Percentiles rank a stretch among this genome's conserved stretches.
These are phyloP conservation scores for Perkinsus olseni DNA, from an alignment of 169 alveolate genomes.

Conservation along the genomic window DNA sequence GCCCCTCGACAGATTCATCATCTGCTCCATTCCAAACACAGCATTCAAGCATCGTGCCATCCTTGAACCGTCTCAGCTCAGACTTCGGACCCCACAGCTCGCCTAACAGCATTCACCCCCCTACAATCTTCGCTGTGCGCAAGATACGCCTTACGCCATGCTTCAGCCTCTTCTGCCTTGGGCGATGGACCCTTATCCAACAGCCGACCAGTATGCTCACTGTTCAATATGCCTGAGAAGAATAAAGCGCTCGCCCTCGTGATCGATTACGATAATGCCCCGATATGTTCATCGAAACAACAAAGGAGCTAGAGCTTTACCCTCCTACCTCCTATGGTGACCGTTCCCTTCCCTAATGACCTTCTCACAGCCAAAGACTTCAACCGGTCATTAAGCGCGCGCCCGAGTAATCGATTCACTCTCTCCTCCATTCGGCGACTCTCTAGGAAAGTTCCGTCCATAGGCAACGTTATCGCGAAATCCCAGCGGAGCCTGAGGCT, in stretches of 20 bases:
- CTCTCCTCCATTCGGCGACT: neutral
- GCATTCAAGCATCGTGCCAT: neutral
- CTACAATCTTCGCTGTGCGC: neutral
- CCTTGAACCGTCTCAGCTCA: neutral
- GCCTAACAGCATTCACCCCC: neutral
- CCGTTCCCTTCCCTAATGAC: neutral
- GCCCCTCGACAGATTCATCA: neutral
- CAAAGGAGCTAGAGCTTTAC: neutral
- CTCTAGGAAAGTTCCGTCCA: neutral
- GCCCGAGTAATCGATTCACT: neutral
- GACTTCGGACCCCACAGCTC: neutral
- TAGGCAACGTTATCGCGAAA: neutral
- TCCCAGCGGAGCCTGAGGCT: neutral
- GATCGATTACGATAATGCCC: neutral
- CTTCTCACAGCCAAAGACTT: neutral
- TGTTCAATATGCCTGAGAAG: neutral
- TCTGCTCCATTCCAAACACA: neutral
- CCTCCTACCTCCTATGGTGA: neutral
- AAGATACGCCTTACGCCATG: neutral
- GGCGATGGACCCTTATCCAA: neutral
- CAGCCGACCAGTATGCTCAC: neutral
- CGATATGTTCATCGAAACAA: no score
- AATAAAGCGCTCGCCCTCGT: neutral
- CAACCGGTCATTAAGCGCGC: neutral
- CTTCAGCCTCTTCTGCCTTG: neutral